phyloP scores from a whole-genome alignment of 2,329 filamentous ascomycete species.

The Trichoderma polysporum region DNA sequence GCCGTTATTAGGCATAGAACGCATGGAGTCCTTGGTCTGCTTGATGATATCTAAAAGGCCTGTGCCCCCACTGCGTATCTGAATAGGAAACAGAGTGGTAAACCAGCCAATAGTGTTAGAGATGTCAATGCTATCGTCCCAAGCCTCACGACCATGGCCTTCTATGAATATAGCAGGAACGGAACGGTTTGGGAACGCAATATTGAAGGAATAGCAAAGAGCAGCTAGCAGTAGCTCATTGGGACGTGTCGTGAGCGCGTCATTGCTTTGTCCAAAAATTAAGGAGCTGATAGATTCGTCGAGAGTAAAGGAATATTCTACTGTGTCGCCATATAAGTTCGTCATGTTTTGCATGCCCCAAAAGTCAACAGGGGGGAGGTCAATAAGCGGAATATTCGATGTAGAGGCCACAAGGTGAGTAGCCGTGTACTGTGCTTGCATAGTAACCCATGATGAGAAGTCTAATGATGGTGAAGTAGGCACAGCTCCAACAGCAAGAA shows the following conservation, averaged over 20 bases:
- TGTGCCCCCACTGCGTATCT: not conserved
- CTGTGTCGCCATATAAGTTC: not conserved
- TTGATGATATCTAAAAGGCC: constrained; percentile 21
- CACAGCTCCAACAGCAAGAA: not conserved
- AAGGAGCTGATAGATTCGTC: not conserved
- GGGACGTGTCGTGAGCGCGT: constrained; percentile 16
- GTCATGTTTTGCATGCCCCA: not conserved
- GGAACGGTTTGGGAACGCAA: constrained; percentile 29
- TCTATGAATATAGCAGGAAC: constrained; percentile 33
- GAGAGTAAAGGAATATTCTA: constrained; percentile 3
- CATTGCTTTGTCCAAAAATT: constrained; percentile 15
- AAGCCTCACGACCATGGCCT: constrained; percentile 36
- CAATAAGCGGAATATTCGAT: not conserved
- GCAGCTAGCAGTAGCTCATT: constrained; percentile 26
- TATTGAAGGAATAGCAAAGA: constrained; percentile 28
- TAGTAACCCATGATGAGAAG: not conserved
- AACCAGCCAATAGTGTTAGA: constrained; percentile 39
- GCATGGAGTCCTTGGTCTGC: constrained; percentile 27
- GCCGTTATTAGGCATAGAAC: constrained; percentile 24
- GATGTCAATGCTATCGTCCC: constrained; percentile 30
- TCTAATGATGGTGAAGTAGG: not conserved
- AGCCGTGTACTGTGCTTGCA: not conserved
- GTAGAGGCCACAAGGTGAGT: not conserved
- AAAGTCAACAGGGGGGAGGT: not conserved
- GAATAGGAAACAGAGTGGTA: constrained; percentile 34